Evolutionary conservation across 176 grass and related monocot genomes (phyloP), one percentile per base, ranked within the genome.

Genomic region (Echinochloa phyllopogon): DNA sequence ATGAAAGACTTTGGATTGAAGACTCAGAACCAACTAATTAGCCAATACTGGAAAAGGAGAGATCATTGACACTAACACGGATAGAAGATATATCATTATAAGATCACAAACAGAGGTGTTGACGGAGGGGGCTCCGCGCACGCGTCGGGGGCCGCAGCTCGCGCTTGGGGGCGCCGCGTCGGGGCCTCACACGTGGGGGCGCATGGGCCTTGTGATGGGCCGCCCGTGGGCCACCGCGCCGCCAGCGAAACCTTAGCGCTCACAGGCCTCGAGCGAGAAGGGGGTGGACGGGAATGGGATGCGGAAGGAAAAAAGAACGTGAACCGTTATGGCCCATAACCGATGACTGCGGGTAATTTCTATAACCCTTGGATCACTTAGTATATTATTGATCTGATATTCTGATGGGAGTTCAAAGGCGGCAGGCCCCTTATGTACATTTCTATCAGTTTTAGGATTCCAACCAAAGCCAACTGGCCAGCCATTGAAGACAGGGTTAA

Each of bases 401-500:
- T 88, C 85, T 98, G 59, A 98, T 98, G 95, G 93, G 95, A 57
- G 95, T 91, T 88, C 95, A n/a, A n/a, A n/a, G n/a, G n/a, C n/a
- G n/a, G n/a, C 95, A 71, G 93, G 93, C 45, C 84, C 93, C 76
- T 92, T 98, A 84, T 91, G 62, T 93, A 98, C 76, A 95, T 85
- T 89, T 86, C 93, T 79, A 82, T 72, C 81, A 84, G 87, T 86
- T 98, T 86, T 89, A 94, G 72, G 85, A 86, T 36, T 92, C 90
- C 76, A 90, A 93, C 72, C 86, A 80, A 78, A 87, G 75, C 85
- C 87, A 92, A 74, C 84, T 91, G 66, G 87, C 63, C 60, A 78
- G 79, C 86, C 43, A 87, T 92, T 76, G 92, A 94, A 76, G 89
- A 94, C 74, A 91, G 89, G 75, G 84, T 92, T n/a, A 79, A 75